A percentile compares a stretch with the other conserved stretches of the same genome.
Conservation (phyloP, 2,329 filamentous ascomycete species). For the Paecilomyces variotii region DNA sequence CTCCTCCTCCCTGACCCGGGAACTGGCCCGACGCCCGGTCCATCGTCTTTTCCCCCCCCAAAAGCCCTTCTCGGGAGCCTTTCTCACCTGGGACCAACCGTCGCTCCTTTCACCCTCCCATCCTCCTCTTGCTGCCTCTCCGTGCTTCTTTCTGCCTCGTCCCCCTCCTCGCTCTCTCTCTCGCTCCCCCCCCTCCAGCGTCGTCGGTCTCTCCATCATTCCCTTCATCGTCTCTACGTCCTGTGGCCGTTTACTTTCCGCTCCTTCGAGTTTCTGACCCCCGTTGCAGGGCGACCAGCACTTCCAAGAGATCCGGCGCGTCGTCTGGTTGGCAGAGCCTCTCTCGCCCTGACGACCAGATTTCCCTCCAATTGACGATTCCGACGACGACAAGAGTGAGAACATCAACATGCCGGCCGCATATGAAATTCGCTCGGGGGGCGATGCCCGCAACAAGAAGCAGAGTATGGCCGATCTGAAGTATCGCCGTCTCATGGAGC, state of each 20-base stretch:
- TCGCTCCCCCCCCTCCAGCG: not conserved
- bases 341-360: not conserved
- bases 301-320: not conserved
- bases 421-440: constrained; percentile 59
- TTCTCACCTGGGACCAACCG: not conserved
- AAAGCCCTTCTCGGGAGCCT: not conserved
- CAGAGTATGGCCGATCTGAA: constrained; percentile 99
- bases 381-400: not conserved
- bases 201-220: not conserved
- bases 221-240: not conserved
- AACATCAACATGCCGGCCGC: constrained; percentile 47
- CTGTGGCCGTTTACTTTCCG: not conserved
- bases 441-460: constrained; percentile 78
- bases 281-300: not conserved
- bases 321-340: not conserved
- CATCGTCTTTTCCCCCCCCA: not conserved
- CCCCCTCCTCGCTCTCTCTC: constrained; percentile 1
- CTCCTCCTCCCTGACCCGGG: not conserved
- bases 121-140: not conserved
- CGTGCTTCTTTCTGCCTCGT: not conserved
- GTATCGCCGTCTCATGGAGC: constrained; percentile 87
- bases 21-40: not conserved
- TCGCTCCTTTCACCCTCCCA: not conserved
- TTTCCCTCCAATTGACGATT: not conserved
- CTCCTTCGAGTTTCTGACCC: not conserved